A percentile compares a stretch with the other conserved stretches of the same genome.
Evolutionary conservation across 2,329 filamentous ascomycete species (phyloP).

Genomic region (Calonectria ilicicola): DNA sequence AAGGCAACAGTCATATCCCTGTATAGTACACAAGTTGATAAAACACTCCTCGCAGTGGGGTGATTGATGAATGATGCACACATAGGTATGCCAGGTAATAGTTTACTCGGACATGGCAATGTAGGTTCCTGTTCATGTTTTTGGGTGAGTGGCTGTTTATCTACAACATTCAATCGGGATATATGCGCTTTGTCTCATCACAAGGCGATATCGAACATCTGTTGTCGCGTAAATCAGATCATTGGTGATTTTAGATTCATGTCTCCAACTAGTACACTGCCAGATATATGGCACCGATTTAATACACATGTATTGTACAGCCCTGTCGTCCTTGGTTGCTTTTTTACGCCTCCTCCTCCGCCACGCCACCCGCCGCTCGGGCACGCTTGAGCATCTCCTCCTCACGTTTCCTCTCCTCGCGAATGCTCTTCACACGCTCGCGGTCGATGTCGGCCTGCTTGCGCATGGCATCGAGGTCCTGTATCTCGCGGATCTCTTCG

Average conservation of each 20-base stretch:
- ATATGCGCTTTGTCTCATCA: not conserved
- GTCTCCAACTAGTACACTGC: conserved; percentile 44
- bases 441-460: conserved; percentile 66
- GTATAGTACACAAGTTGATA: too few species aligned
- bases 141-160: not conserved
- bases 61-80: not conserved
- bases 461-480: conserved; percentile 66
- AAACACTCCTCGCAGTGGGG: not conserved
- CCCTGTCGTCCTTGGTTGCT: conserved; percentile 7
- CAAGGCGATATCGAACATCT: not conserved
- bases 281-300: conserved; percentile 36
- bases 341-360: conserved; percentile 45
- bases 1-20: too few species aligned
- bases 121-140: not conserved
- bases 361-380: conserved; percentile 52
- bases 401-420: conserved; percentile 71
- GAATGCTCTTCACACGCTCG: conserved; percentile 62
- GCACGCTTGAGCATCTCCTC: conserved; percentile 61
- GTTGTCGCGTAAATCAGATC: not conserved
- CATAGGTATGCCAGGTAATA: too few species aligned
- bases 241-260: conserved; percentile 34
- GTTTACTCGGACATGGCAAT: not conserved
- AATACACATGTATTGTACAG: conserved; percentile 48
- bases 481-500: conserved; percentile 70
- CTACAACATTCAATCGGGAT: not conserved